phyloP scores from a whole-genome alignment of 768 basidiomycete species.

The Boletus speciosus region DNA sequence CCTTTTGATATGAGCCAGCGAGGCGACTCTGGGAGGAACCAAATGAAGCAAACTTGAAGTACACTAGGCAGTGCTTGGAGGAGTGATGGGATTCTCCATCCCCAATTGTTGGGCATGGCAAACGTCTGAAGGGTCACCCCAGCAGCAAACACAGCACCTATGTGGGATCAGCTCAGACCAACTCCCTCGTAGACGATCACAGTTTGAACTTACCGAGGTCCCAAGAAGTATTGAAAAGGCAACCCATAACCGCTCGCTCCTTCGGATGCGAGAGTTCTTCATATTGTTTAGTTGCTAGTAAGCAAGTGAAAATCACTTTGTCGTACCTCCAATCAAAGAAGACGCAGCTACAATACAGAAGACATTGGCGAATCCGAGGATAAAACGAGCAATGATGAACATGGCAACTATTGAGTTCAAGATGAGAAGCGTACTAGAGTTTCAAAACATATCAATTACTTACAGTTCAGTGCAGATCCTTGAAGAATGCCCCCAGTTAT shows the following conservation, averaged over 20 bases:
- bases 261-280: slow-evolving; percentile 24
- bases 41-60: slow-evolving; percentile 53
- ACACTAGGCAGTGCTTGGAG: slow-evolving; percentile 53
- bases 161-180: background rate
- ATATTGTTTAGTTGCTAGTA: background rate
- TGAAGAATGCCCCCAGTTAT: slow-evolving; percentile 16
- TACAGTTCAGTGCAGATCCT: slow-evolving; percentile 14
- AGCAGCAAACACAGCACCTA: slow-evolving; percentile 39
- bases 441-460: background rate
- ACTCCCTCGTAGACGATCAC: too few species aligned
- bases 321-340: slow-evolving; percentile 22
- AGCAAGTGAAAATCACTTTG: too few species aligned
- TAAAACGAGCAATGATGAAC: slow-evolving; percentile 16
- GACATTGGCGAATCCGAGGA: slow-evolving; percentile 13
- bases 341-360: slow-evolving; percentile 18
- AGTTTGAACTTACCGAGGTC: slow-evolving; percentile 8
- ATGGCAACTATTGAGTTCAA: slow-evolving; percentile 5
- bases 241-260: slow-evolving; percentile 15
- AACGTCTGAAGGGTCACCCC: slow-evolving; percentile 62
- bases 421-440: background rate
- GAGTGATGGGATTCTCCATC: slow-evolving; percentile 65
- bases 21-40: slow-evolving; percentile 61
- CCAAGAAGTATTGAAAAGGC: slow-evolving; percentile 9
- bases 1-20: slow-evolving; percentile 62
- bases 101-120: slow-evolving; percentile 53